phyloP scores from a whole-genome alignment of 768 basidiomycete genomes.

The Suillus spraguei region DNA sequence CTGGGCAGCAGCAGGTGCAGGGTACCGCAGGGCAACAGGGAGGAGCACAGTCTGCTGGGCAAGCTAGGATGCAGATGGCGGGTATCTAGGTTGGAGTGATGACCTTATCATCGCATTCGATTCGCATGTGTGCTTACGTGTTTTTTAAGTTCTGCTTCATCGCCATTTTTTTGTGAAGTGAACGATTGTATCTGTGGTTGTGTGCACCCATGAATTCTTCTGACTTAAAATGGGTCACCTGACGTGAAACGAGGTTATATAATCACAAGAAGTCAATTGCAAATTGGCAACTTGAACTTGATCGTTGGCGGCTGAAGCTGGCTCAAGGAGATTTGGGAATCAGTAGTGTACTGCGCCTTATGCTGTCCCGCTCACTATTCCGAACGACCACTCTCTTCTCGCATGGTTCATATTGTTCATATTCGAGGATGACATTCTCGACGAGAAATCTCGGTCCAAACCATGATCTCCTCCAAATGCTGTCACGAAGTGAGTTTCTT shows the following conservation, averaged over 20 bases:
- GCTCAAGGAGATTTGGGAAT: not conserved
- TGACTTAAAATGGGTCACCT: constrained; percentile 16
- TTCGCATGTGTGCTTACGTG: constrained; percentile 20
- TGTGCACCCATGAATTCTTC: constrained; percentile 29
- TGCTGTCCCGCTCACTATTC: not conserved
- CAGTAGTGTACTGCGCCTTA: not conserved
- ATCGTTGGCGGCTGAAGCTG: not conserved
- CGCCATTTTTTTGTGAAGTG: constrained; percentile 32
- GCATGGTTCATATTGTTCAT: not conserved
- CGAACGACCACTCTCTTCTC: not conserved
- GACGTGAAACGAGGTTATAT: not conserved
- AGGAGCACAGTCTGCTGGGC: constrained; percentile 27
- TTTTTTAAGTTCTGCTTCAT: constrained; percentile 25
- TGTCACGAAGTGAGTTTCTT: constrained; percentile 42
- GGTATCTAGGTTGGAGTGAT: constrained; percentile 31
- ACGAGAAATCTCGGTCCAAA: constrained; percentile 29
- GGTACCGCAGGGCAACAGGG: constrained; percentile 32
- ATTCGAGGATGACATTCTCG: not conserved
- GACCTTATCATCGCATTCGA: constrained; percentile 15
- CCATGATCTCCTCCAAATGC: constrained; percentile 40
- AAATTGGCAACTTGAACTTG: not conserved
- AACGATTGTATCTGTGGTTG: constrained; percentile 37
- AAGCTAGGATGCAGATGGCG: constrained; percentile 38
- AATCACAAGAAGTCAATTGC: not conserved
- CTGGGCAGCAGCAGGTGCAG: constrained; percentile 43